Base-by-base conservation (phyloP, 2,329 filamentous ascomycete species). In the Ramichloridium luteum region DNA sequence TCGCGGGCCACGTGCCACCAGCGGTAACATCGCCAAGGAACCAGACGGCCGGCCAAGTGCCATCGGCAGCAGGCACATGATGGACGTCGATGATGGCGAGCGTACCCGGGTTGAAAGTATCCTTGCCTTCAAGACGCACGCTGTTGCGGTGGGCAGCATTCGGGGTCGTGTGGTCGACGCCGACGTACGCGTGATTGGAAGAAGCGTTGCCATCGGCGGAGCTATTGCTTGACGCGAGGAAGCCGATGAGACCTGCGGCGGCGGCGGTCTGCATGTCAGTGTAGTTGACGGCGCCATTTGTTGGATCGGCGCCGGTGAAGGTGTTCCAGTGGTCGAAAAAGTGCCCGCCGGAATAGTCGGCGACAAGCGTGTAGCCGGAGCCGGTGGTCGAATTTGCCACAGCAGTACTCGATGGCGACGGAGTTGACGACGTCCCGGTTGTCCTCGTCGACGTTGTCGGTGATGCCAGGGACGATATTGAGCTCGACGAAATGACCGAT, bases 401-500 rank as follows among this genome's bases (percentile, higher is more conserved):
- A n/a, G n/a, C n/a, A n/a, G n/a, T n/a, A n/a, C n/a, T n/a, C n/a
- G n/a, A n/a, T n/a, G n/a, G n/a, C n/a, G n/a, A n/a, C n/a, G n/a
- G n/a, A n/a, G n/a, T n/a, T n/a, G n/a, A n/a, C n/a, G 52, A 93
- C 84, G 25, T 47, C 34, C n/a, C 50, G 46, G 2, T 46, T 41
- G 42, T 58, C 37, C 30, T 49, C 30, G 12, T 73, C 68, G 64
- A 96, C 96, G 62, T 78, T 80, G 48, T 77, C 79, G 51, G 85
- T 79, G 40, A 94, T 79, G 32, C 90, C 90, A 40, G 81, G 84
- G 16, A 96, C 88, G 11, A 98, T n/a, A n/a, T n/a, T n/a, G n/a
- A n/a, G n/a, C n/a, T n/a, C n/a, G n/a, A n/a, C n/a, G n/a, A n/a
- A n/a, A n/a, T n/a, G n/a, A n/a, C n/a, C n/a, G n/a, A n/a, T n/a